Conservation (phyloP, 495 filamentous ascomycete species). For the Penicillium salamii region DNA sequence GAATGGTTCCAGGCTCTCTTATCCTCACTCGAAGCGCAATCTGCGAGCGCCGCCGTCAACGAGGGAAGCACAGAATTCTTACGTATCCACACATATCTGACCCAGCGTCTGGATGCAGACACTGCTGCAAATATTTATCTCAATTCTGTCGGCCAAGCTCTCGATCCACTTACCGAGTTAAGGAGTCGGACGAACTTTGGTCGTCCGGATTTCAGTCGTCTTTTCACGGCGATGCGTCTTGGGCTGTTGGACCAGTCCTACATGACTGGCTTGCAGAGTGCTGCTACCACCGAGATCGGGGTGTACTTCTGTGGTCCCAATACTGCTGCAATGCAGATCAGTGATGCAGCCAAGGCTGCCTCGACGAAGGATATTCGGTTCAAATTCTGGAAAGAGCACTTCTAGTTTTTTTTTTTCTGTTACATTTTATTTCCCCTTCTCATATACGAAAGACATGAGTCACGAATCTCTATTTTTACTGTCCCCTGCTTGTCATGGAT, state of each 20-base stretch:
- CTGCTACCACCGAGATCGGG: slow-evolving; percentile 77
- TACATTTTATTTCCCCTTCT: not conserved
- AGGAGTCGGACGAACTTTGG: slow-evolving; percentile 91
- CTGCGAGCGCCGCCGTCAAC: slow-evolving; percentile 60
- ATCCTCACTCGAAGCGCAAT: slow-evolving; percentile 86
- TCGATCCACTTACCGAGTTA: slow-evolving; percentile 91
- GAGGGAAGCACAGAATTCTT: slow-evolving; percentile 81
- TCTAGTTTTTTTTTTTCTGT: slow-evolving; percentile 24
- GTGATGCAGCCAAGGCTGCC: slow-evolving; percentile 68
- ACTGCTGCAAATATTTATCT: slow-evolving; percentile 95
- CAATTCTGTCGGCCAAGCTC: slow-evolving; percentile 81
- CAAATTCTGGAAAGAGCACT: slow-evolving; percentile 99
- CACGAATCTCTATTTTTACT: slow-evolving; percentile 15
- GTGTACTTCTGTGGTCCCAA: slow-evolving; percentile 97
- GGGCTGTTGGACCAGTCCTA: slow-evolving; percentile 85
- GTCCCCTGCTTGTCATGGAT: not conserved
- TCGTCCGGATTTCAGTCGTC: slow-evolving; percentile 79
- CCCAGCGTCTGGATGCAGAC: slow-evolving; percentile 85
- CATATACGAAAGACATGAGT: slow-evolving; percentile 21
- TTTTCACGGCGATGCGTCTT: slow-evolving; percentile 83
- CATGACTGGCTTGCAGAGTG: slow-evolving; percentile 69
- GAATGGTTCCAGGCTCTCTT: slow-evolving; percentile 98
- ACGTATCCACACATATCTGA: slow-evolving; percentile 97
- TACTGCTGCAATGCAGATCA: slow-evolving; percentile 78
- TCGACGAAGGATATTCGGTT: slow-evolving; percentile 79